phyloP scores from a whole-genome alignment of 331 rosid genomes.

The Erythrophleum ivorense region DNA sequence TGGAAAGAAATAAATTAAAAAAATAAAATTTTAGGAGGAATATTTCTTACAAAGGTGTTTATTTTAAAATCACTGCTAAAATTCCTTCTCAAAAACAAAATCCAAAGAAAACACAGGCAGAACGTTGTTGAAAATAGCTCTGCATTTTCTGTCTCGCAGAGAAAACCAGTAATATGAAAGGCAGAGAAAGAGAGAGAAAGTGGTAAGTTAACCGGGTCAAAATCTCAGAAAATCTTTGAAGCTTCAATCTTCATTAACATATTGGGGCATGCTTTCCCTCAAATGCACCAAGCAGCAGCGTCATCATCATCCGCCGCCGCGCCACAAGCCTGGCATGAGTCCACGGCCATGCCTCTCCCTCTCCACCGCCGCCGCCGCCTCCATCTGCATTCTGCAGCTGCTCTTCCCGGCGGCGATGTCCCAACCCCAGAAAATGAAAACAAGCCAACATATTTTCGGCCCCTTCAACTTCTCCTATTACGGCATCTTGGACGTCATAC shows the following conservation, averaged over 20 bases:
- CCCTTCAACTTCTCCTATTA: slow-evolving; percentile 49
- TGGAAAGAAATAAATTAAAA: not conserved
- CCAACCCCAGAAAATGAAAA: slow-evolving; percentile 26
- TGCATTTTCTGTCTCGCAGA: not conserved
- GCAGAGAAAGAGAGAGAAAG: not conserved
- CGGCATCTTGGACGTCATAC: slow-evolving; percentile 11
- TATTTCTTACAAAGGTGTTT: no score
- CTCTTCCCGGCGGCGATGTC: slow-evolving; percentile 33
- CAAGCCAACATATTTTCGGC: slow-evolving; percentile 23
- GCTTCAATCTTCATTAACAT: not conserved
- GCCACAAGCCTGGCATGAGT: slow-evolving; percentile 20
- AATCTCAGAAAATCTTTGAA: not conserved
- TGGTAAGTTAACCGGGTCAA: not conserved
- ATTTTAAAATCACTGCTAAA: not conserved
- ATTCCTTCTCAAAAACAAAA: not conserved
- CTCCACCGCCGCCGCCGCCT: not conserved
- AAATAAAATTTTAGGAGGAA: no score
- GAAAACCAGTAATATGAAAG: not conserved
- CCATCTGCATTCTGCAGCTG: slow-evolving; percentile 20
- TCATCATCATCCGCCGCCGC: slow-evolving; percentile 17
- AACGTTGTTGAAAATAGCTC: not conserved
- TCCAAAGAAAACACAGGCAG: not conserved
- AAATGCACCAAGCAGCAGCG: slow-evolving; percentile 10
- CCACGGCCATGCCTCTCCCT: not conserved
- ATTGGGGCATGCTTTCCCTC: slow-evolving; percentile 25